Evolutionary conservation across 2,329 filamentous ascomycete genomes (phyloP), one percentile per base, ranked within the genome.

Genomic region (Xylaria sp.): DNA sequence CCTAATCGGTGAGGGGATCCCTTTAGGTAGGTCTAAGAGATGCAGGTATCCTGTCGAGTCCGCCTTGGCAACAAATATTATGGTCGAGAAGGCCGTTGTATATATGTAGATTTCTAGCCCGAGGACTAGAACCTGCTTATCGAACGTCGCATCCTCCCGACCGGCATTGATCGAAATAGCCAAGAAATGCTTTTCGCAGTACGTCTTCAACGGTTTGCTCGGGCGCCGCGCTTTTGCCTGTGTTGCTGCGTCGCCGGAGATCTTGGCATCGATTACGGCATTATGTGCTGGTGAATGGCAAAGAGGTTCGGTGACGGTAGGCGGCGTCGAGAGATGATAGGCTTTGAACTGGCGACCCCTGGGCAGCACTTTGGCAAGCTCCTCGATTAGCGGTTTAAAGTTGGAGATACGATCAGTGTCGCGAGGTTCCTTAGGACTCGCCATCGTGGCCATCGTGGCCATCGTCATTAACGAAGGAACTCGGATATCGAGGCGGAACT

Each of bases 21-120:
- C 79, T 62, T 76, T 82, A 16, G 86, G 82, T 0, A 90, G 76
- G 17, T 82, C 75, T 34, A 92, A 76, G 1, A 88, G 78, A 61
- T 86, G 78, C 8, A 97, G 76, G 69, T 91, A 95, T 20, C 95
- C 94, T 0, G 93, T 97, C 8, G 94, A 97, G 74, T 99, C 94
- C 44, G 94, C 94, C 73, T 99, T 99, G 59, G 92, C 93, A 20
- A 99, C 88, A 70, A 99, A 99, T 49, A 97, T 82, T 3, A 90
- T 97, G 1, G 89, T 96, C 20, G 91, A 83, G 63, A 84, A 82
- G 42, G 84, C 82, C 0, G 92, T 96, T 0, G 86, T 89, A 73
- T 95, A 99, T 56, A 99, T 83, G 64, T 94, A 81, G 47, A 97
- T 80, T 70, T 99, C 94, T 59, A 99, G 81, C 16, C 89, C 93